Base-by-base conservation (phyloP, 2,329 filamentous ascomycete species). In the Tetracladium maxilliforme region DNA sequence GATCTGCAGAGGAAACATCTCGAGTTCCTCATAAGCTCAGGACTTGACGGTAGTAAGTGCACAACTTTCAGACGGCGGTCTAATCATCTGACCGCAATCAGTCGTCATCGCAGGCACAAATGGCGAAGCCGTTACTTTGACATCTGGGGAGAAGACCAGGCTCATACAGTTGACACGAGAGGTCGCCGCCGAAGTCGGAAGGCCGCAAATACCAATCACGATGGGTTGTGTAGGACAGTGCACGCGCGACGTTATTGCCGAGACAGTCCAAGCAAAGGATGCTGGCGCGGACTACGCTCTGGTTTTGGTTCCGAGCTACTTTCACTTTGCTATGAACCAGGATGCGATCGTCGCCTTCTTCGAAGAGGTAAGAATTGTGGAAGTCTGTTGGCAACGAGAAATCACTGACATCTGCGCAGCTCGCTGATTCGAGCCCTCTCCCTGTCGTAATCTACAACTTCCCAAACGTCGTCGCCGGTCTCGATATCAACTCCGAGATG, bases 331-430 rank as follows among this genome's bases (percentile, higher is more conserved):
- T 16, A 48, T 53, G 43, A 43, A 49, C 18, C 50, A 53, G 21
- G 57, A 61, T 17, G 56, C 58, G 4, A 48, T 73, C 13, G 49
- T 60, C 22, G 54, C 58, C 17, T 70, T 68, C 42, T 74, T 72
- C 51, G 46, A 47, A 15, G 58, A 37, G 33, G 61, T 65, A 24
- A 24, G 27, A 18, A 23, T 21, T 4, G 5, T 7, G 7, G 16
- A 8, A 13, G 5, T 4, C 2, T 26, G 58, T 58, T 28, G 54
- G 54, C 19, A 47, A 48, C 22, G 48, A 48, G 7, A 57, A 53
- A 6, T 55, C 51, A 0, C 40, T 46, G 22, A 38, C 42, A 10
- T 53, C 58, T 4, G 43, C 61, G 6, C 40, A 45, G 30, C 42
- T 50, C 5, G 50, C 46, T 6, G 47, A 52, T 25, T 35, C 39